Evolutionary conservation across 352 stramenopile genomes (phyloP).

Genomic region (Thraustochytrium striatum): DNA sequence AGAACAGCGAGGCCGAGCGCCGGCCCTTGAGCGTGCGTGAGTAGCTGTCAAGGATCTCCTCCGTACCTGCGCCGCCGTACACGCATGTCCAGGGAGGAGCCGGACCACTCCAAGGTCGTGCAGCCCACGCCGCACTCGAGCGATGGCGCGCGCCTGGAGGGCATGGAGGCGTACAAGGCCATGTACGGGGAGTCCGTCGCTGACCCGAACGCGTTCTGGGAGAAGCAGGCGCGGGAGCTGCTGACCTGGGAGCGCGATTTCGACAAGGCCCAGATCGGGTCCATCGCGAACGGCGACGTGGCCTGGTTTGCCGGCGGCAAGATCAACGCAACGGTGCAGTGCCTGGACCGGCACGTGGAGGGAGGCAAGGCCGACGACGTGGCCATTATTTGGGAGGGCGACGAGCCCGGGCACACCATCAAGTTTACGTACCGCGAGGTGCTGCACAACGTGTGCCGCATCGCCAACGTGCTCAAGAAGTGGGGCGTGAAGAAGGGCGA

Average conservation of each 20-base stretch:
- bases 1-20: no score
- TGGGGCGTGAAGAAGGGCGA: constrained; percentile 65
- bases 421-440: constrained; percentile 86
- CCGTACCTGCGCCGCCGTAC: no score
- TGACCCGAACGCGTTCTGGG: constrained; percentile 85
- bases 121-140: neutral
- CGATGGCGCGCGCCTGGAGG: constrained; percentile 64
- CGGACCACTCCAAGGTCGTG: constrained; percentile 26
- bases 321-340: constrained; percentile 88
- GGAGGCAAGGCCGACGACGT: constrained; percentile 71
- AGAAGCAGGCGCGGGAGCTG: constrained; percentile 71
- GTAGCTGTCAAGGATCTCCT: no score
- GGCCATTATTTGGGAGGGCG: constrained; percentile 94
- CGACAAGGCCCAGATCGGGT: constrained; percentile 72
- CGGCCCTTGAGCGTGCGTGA: no score
- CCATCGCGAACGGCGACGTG: constrained; percentile 81
- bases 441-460: constrained; percentile 77
- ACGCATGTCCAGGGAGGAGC: no score
- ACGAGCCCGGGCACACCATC: constrained; percentile 81
- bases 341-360: constrained; percentile 87
- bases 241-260: constrained; percentile 90
- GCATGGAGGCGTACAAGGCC: constrained; percentile 68
- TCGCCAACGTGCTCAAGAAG: constrained; percentile 91
- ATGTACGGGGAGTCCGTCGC: constrained; percentile 79
- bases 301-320: constrained; percentile 89